Conservation (phyloP, 2,329 filamentous ascomycete genomes). For the Trichoderma hamatum region DNA sequence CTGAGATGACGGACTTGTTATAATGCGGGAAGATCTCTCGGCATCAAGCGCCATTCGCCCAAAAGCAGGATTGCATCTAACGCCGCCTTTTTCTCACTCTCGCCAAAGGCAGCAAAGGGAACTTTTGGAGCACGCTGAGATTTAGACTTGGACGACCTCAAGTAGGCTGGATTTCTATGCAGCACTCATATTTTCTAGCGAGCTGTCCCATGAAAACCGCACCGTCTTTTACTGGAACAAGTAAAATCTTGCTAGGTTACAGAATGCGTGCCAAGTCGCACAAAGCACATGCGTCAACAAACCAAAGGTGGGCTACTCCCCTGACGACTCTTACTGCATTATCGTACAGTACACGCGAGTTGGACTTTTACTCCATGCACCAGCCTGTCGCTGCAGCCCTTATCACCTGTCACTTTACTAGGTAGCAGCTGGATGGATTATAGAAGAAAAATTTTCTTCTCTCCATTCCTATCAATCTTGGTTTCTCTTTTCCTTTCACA, state of each 20-base stretch:
- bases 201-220: constrained; percentile 2
- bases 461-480: not conserved
- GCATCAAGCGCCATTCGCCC: constrained; percentile 25
- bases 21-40: constrained; percentile 27
- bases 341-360: not conserved
- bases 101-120: constrained; percentile 7
- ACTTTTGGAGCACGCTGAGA: constrained; percentile 27
- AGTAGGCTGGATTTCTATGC: constrained; percentile 20
- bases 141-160: constrained; percentile 17
- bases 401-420: constrained; percentile 19
- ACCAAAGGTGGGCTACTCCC: not conserved
- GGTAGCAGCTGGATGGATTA: not conserved
- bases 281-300: not conserved
- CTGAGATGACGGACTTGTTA: constrained; percentile 13
- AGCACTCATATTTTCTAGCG: constrained; percentile 18
- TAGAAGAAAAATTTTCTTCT: constrained; percentile 5
- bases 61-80: constrained; percentile 1
- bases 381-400: constrained; percentile 11
- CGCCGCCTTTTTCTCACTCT: not conserved
- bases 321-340: constrained; percentile 2
- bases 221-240: not conserved
- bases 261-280: not conserved
- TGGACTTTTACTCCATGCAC: not conserved
- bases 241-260: too few species aligned
- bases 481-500: not conserved